Conservation (phyloP, 228 moss, liverwort and hornwort species). For the Sphagnum magellanicum region DNA sequence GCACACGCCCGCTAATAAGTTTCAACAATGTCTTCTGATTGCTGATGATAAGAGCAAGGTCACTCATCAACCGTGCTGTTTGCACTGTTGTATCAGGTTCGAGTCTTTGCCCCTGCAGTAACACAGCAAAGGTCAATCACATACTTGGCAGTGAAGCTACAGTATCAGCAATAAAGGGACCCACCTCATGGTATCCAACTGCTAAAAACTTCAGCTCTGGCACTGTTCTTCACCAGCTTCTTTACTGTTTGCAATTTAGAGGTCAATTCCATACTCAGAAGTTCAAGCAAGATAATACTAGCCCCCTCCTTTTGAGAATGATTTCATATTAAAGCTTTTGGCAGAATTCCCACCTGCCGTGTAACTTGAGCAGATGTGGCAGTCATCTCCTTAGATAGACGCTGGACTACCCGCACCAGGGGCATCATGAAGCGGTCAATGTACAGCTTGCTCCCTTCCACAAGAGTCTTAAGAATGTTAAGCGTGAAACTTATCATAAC, state of each 20-base stretch:
- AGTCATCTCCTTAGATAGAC: slow-evolving; percentile 83
- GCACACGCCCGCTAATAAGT: slow-evolving; percentile 78
- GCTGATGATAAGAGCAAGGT: slow-evolving; percentile 45
- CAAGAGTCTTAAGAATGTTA: slow-evolving; percentile 76
- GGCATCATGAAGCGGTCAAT: slow-evolving; percentile 87
- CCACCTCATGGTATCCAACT: not conserved
- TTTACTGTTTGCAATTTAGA: not conserved
- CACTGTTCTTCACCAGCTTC: not conserved
- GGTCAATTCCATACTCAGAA: too few species aligned
- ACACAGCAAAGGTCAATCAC: not conserved
- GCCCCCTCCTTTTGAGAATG: too few species aligned
- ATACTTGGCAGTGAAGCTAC: too few species aligned
- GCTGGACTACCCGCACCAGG: slow-evolving; percentile 86
- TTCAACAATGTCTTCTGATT: slow-evolving; percentile 79
- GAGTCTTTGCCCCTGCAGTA: slow-evolving; percentile 57
- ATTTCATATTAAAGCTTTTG: too few species aligned
- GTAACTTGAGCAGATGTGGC: slow-evolving; percentile 61
- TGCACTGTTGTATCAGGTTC: slow-evolving; percentile 66
- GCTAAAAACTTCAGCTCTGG: not conserved
- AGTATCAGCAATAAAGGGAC: too few species aligned
- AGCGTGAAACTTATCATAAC: slow-evolving; percentile 67
- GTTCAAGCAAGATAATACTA: too few species aligned
- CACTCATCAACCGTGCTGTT: slow-evolving; percentile 55
- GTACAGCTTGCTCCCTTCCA: slow-evolving; percentile 78
- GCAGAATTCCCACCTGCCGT: slow-evolving; percentile 57